Conservation (phyloP, 129 eudicot species). For the Tagetes patula region DNA sequence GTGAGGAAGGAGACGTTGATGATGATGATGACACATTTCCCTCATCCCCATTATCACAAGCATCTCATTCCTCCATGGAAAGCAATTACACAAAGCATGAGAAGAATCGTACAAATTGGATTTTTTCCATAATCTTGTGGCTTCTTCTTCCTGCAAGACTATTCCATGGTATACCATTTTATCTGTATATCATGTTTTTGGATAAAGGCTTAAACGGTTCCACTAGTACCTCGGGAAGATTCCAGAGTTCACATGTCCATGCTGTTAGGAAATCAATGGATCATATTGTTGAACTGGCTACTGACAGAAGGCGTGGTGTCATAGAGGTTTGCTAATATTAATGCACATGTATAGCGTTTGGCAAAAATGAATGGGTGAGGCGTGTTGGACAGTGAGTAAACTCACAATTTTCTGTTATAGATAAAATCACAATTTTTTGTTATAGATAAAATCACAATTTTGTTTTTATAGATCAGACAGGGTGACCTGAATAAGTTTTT, state of each 20-base stretch:
- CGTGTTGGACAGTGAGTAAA: neutral
- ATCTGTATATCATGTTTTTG: slow-evolving; percentile 37
- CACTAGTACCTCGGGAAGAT: slow-evolving; percentile 27
- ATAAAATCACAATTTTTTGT: no score
- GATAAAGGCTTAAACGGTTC: slow-evolving; percentile 40
- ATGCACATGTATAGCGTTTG: neutral
- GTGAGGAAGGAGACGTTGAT: slow-evolving; percentile 43
- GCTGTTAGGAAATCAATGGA: slow-evolving; percentile 59
- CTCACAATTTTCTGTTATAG: no score
- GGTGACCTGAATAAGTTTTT: neutral
- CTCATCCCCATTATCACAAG: slow-evolving; percentile 64
- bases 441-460: no score
- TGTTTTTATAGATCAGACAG: neutral
- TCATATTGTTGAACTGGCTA: slow-evolving; percentile 67
- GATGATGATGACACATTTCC: slow-evolving; percentile 36
- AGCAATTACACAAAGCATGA: slow-evolving; percentile 58
- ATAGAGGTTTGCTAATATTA: slow-evolving; percentile 66
- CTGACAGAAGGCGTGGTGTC: slow-evolving; percentile 91
- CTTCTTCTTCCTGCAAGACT: slow-evolving; percentile 66
- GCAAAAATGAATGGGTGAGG: neutral
- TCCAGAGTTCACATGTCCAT: slow-evolving; percentile 28
- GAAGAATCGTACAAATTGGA: slow-evolving; percentile 41
- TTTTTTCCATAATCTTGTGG: slow-evolving; percentile 58
- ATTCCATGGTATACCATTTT: slow-evolving; percentile 51
- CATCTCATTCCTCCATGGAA: slow-evolving; percentile 60